A percentile compares a stretch with the other conserved stretches of the same genome.
phyloP scores from a whole-genome alignment of 139 green algal species.

The Haematococcus sp. region DNA sequence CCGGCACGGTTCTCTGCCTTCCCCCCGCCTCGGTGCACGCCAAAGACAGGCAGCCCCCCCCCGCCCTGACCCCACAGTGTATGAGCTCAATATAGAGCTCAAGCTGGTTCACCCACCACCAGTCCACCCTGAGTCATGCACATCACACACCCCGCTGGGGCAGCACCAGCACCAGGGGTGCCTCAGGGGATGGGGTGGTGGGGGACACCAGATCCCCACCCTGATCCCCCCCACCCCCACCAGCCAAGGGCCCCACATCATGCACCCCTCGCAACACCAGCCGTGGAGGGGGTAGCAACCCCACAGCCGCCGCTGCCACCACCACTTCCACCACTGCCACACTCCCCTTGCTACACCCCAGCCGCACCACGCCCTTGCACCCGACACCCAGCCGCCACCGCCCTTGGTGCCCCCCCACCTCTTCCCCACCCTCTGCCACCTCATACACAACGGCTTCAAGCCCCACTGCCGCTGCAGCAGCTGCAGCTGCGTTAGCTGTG shows the following conservation, averaged over 20 bases:
- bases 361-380: slow-evolving; percentile 17
- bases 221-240: not conserved
- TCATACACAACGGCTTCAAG: not conserved
- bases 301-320: slow-evolving; percentile 10
- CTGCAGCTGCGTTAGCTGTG: no score
- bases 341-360: slow-evolving; percentile 14
- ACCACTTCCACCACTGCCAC: slow-evolving; percentile 28
- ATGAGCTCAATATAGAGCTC: no score
- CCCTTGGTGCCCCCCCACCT: not conserved
- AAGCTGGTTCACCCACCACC: no score
- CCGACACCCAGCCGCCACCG: slow-evolving; percentile 18
- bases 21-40: no score
- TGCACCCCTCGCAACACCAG: slow-evolving; percentile 21
- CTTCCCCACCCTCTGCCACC: not conserved
- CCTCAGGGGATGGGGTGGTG: no score
- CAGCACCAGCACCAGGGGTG: no score
- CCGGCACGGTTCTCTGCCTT: no score
- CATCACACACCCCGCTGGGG: no score
- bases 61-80: no score
- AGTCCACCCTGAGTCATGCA: no score
- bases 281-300: slow-evolving; percentile 11
- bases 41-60: no score
- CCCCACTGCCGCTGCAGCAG: no score
- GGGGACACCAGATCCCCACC: slow-evolving; percentile 1
- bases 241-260: slow-evolving; percentile 15